These are phyloP conservation scores for Leptoxyphium fumago DNA, from an alignment of 2,329 filamentous ascomycete species.

Conservation along the genomic window DNA sequence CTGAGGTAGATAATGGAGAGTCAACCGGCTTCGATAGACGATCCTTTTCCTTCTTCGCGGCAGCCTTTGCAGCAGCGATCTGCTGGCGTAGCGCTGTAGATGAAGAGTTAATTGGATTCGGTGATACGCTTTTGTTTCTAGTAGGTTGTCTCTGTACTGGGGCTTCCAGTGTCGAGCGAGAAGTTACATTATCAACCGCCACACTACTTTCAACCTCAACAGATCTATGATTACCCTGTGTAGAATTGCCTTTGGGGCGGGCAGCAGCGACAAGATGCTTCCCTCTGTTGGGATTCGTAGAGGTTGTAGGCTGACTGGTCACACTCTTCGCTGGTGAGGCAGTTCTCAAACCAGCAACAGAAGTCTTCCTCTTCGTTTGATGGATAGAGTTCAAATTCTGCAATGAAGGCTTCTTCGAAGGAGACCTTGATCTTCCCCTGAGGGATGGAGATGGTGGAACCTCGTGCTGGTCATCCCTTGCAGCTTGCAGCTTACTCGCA, in stretches of 20 bases:
- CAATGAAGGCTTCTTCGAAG: not conserved
- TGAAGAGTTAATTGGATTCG: conserved; percentile 32
- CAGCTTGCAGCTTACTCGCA: conserved; percentile 10
- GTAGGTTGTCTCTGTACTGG: not conserved
- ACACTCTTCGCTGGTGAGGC: not conserved
- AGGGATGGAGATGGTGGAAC: conserved; percentile 3
- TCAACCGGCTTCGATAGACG: conserved; percentile 4
- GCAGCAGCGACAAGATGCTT: not conserved
- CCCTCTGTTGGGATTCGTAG: not conserved
- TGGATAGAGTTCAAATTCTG: not conserved
- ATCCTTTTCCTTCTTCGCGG: conserved; percentile 32
- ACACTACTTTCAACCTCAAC: not conserved
- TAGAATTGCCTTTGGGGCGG: not conserved
- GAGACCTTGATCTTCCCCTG: not conserved
- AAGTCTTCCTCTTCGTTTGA: not conserved
- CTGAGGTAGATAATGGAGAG: conserved; percentile 3
- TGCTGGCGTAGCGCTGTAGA: conserved; percentile 74
- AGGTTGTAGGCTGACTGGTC: not conserved
- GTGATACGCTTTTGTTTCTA: conserved; percentile 10
- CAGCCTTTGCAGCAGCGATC: conserved; percentile 83
- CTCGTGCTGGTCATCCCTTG: conserved; percentile 1
- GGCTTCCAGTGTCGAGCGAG: not conserved
- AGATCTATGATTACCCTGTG: not conserved
- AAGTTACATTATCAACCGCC: not conserved
- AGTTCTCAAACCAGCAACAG: not conserved